Evolutionary conservation across 768 basidiomycete genomes (phyloP).

Genomic region (Saitozyma sp.): DNA sequence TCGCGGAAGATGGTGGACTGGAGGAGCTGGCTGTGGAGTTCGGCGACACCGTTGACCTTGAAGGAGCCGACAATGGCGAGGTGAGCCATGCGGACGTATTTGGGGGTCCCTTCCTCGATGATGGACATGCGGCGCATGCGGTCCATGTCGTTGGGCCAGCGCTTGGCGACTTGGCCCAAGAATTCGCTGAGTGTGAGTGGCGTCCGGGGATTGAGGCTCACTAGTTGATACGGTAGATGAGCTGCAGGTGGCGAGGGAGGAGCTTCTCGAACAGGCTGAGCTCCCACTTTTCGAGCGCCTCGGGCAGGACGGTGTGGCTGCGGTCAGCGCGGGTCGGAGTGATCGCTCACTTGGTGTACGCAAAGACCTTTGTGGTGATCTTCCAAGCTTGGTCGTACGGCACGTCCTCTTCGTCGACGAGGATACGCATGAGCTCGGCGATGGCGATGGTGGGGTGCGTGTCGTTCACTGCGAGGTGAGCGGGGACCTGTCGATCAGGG

Average conservation of each 20-base stretch:
- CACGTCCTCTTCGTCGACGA: slow-evolving; percentile 82
- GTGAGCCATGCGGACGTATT: slow-evolving; percentile 67
- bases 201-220: slow-evolving; percentile 5
- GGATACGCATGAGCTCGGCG: slow-evolving; percentile 88
- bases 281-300: slow-evolving; percentile 74
- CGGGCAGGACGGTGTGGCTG: slow-evolving; percentile 68
- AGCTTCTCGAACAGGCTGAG: slow-evolving; percentile 81
- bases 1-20: slow-evolving; percentile 64
- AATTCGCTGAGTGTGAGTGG: slow-evolving; percentile 32
- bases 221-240: slow-evolving; percentile 46
- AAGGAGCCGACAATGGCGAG: slow-evolving; percentile 75
- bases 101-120: slow-evolving; percentile 86
- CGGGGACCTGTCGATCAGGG: not conserved
- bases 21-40: slow-evolving; percentile 89
- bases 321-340: slow-evolving; percentile 9
- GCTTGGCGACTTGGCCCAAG: slow-evolving; percentile 73
- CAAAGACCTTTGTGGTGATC: slow-evolving; percentile 85
- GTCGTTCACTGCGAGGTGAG: slow-evolving; percentile 54
- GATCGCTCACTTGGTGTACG: slow-evolving; percentile 79
- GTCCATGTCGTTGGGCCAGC: slow-evolving; percentile 81
- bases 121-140: slow-evolving; percentile 81
- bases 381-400: slow-evolving; percentile 82
- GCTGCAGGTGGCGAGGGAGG: slow-evolving; percentile 63
- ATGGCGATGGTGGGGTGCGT: slow-evolving; percentile 95
- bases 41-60: slow-evolving; percentile 83